These are phyloP conservation scores for Corrigiola litoralis DNA, from an alignment of 179 eudicot genomes.

Conservation along the genomic window DNA sequence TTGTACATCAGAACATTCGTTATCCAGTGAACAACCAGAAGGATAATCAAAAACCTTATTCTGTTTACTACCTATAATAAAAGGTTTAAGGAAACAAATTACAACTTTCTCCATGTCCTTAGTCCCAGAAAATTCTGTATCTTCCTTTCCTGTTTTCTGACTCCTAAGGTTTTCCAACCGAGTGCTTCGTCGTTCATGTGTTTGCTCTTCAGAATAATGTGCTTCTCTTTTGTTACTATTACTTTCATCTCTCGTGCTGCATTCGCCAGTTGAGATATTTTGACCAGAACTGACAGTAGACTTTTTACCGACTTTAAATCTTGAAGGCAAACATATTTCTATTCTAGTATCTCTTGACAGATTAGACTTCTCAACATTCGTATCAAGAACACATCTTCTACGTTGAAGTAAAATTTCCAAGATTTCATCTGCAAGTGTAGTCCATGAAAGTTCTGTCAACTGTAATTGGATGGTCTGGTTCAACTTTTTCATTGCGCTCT, in stretches of 20 bases:
- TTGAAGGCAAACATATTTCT: conserved; percentile 47
- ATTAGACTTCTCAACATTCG: conserved; percentile 31
- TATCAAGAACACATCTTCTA: conserved; percentile 29
- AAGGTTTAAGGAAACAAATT: conserved; percentile 59
- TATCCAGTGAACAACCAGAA: conserved; percentile 29
- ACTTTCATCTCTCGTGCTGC: conserved; percentile 36
- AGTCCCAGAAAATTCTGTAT: conserved; percentile 52
- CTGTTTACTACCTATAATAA: conserved; percentile 39
- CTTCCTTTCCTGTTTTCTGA: conserved; percentile 89
- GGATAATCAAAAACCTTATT: conserved; percentile 34
- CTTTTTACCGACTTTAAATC: conserved; percentile 31
- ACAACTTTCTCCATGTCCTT: conserved; percentile 73
- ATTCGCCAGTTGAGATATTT: conserved; percentile 27
- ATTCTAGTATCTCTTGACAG: conserved; percentile 50
- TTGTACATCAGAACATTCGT: conserved; percentile 48
- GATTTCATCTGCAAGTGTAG: conserved; percentile 52
- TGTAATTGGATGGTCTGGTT: conserved; percentile 52
- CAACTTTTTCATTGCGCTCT: conserved; percentile 45
- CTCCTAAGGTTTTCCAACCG: conserved; percentile 81
- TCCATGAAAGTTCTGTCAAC: conserved; percentile 76
- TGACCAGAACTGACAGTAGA: conserved; percentile 28
- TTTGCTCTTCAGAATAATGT: conserved; percentile 58
- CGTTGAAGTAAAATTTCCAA: conserved; percentile 40
- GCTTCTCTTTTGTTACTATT: conserved; percentile 40
- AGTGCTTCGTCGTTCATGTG: conserved; percentile 84